phyloP scores from a whole-genome alignment of 805 yeast species.

The Tetrapisispora phaffii region DNA sequence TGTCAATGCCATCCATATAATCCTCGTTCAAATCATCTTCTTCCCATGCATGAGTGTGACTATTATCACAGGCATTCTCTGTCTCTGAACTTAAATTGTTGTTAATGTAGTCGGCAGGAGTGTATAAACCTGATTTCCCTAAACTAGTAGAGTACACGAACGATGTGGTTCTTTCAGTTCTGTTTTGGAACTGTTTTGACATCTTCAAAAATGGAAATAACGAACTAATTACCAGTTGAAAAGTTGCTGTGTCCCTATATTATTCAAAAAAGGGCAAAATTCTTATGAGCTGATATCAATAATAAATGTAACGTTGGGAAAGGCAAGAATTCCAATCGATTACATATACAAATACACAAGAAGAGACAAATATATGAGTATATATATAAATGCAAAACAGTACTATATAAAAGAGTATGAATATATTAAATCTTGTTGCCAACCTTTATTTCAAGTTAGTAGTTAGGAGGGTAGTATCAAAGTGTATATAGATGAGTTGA shows the following conservation, averaged over 20 bases:
- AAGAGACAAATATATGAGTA: too few relatives aligned
- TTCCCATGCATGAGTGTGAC: background rate
- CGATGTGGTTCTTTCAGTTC: constrained; percentile 24
- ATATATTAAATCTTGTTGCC: too few relatives aligned
- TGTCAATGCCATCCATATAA: background rate
- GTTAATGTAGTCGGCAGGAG: constrained; percentile 24
- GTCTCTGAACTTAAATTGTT: background rate
- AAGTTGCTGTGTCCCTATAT: background rate
- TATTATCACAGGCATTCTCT: background rate
- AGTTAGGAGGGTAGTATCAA: too few relatives aligned
- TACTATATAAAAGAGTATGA: too few relatives aligned
- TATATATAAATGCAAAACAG: too few relatives aligned
- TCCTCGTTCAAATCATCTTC: background rate
- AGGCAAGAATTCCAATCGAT: too few relatives aligned
- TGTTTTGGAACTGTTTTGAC: constrained; percentile 23
- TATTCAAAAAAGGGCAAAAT: background rate
- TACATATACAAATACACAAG: too few relatives aligned
- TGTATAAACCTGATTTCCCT: constrained; percentile 27
- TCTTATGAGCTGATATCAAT: too few relatives aligned
- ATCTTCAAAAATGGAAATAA: constrained; percentile 2
- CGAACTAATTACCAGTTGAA: background rate
- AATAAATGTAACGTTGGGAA: too few relatives aligned
- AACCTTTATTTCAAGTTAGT: too few relatives aligned
- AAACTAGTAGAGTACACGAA: constrained; percentile 26
- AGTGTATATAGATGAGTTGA: too few relatives aligned